These are phyloP conservation scores for Discostella stelligera DNA, from an alignment of 352 stramenopile genomes.

Conservation along the genomic window DNA sequence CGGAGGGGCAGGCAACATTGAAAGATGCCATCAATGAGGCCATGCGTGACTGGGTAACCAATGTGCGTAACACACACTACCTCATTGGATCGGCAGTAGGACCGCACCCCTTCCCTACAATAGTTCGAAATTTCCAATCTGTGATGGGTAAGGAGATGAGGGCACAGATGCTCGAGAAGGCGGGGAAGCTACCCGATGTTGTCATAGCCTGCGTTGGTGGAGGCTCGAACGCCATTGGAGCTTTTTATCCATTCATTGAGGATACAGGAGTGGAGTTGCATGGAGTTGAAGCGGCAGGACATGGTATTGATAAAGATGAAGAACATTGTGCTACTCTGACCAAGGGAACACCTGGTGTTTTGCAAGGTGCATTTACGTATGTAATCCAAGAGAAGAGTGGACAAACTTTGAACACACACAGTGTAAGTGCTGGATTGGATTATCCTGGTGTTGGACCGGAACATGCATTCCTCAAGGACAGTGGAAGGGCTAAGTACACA, in stretches of 20 bases:
- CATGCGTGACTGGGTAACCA: constrained; percentile 98
- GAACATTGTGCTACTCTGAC: constrained; percentile 94
- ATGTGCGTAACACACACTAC: constrained; percentile 97
- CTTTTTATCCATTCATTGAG: constrained; percentile 96
- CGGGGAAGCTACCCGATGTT: constrained; percentile 91
- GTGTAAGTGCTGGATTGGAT: constrained; percentile 94
- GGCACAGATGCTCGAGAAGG: constrained; percentile 91
- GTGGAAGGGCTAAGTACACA: constrained; percentile 92
- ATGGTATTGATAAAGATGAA: constrained; percentile 84
- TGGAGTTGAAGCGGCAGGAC: constrained; percentile 94
- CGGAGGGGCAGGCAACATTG: constrained; percentile 92
- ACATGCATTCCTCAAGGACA: constrained; percentile 96
- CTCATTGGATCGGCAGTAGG: constrained; percentile 97
- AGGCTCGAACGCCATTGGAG: constrained; percentile 98
- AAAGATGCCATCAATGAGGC: constrained; percentile 99
- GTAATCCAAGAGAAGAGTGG: constrained; percentile 94
- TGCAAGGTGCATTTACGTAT: constrained; percentile 97
- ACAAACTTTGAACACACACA: constrained; percentile 95
- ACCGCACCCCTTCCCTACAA: constrained; percentile 96
- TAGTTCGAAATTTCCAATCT: constrained; percentile 96
- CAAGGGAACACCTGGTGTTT: constrained; percentile 91
- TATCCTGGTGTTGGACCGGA: constrained; percentile 97
- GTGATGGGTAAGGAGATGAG: constrained; percentile 94
- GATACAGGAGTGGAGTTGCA: constrained; percentile 92
- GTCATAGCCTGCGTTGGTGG: constrained; percentile 97